Conservation (phyloP, 768 basidiomycete species). For the Cyathus striatus region DNA sequence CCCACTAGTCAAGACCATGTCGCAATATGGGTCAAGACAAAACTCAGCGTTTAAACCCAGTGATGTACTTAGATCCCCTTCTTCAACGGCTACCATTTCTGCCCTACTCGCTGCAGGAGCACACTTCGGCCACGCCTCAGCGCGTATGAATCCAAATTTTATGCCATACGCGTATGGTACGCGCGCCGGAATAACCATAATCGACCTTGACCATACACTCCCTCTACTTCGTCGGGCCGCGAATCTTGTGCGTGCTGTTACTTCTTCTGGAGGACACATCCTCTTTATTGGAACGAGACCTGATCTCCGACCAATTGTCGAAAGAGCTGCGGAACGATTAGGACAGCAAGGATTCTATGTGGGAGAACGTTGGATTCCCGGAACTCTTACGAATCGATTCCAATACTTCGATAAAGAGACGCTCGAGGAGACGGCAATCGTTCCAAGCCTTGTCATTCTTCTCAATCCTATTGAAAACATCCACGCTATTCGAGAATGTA, state of each 20-base stretch:
- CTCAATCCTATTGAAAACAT: slow-evolving; percentile 86
- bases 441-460: slow-evolving; percentile 87
- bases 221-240: slow-evolving; percentile 90
- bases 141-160: slow-evolving; percentile 86
- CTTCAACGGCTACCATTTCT: slow-evolving; percentile 72
- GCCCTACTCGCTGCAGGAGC: slow-evolving; percentile 91
- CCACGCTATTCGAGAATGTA: slow-evolving; percentile 88
- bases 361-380: slow-evolving; percentile 88
- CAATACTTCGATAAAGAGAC: slow-evolving; percentile 64
- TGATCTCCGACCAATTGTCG: slow-evolving; percentile 69
- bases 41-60: slow-evolving; percentile 71
- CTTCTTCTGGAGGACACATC: slow-evolving; percentile 75
- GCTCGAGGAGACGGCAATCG: slow-evolving; percentile 46
- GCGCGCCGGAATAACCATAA: slow-evolving; percentile 85
- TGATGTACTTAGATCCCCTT: slow-evolving; percentile 62
- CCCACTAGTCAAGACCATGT: slow-evolving; percentile 53
- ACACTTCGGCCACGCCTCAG: slow-evolving; percentile 84
- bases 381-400: slow-evolving; percentile 86
- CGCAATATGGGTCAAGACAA: slow-evolving; percentile 69
- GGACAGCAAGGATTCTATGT: slow-evolving; percentile 81
- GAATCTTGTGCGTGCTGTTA: slow-evolving; percentile 78
- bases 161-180: slow-evolving; percentile 90
- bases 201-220: slow-evolving; percentile 91
- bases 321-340: slow-evolving; percentile 75
- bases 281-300: slow-evolving; percentile 88